Base-by-base conservation (phyloP, 768 basidiomycete genomes). In the Pseudohyphozyma bogoriensis region DNA sequence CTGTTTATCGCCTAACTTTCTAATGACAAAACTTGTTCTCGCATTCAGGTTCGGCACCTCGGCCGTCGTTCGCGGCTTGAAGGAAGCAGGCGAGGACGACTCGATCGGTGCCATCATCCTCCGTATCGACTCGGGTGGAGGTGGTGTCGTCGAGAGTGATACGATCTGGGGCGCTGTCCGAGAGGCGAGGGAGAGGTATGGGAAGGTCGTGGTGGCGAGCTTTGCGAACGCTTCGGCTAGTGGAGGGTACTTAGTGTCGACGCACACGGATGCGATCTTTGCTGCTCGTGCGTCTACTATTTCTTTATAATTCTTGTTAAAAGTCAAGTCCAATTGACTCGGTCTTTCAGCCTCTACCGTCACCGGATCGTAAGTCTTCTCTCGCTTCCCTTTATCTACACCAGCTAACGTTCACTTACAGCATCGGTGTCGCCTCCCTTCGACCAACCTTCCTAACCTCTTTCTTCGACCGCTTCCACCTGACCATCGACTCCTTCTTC, bases 391-490 rank as follows among this genome's bases (percentile, higher is more conserved):
- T 47, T 22, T n/a, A n/a, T n/a, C 18, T 50, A 36, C 18, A 62
- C 28, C 20, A 2, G n/a, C n/a, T 22, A 36, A 12, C n/a, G 24
- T 35, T n/a, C 22, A 4, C 33, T 18, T 32, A 12, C 44, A 58
- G 51, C 58, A 65, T 63, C 52, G 59, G 68, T n/a, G 67, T 71
- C 44, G 70, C 70, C 18, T 54, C 67, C 1, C 60, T 71, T 15
- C 70, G 70, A 0, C 70, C 70, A 0, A 64, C 67, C 22, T 65
- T 71, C 60, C 63, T 66, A 16, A 47, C 59, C 24, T 28, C 59
- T 37, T 71, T 71, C 62, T 65, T 68, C 51, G 70, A 71, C 60
- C 65, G 66, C 12, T 35, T 71, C 55, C 57, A 70, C 47, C 29
- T 71, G 46, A 62, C 69, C 28, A 60, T 71, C 59, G 65, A 71